Percentiles rank a stretch among this genome's conserved stretches.
phyloP scores from a whole-genome alignment of 805 yeast species.

The Metschnikowia gruessii region DNA sequence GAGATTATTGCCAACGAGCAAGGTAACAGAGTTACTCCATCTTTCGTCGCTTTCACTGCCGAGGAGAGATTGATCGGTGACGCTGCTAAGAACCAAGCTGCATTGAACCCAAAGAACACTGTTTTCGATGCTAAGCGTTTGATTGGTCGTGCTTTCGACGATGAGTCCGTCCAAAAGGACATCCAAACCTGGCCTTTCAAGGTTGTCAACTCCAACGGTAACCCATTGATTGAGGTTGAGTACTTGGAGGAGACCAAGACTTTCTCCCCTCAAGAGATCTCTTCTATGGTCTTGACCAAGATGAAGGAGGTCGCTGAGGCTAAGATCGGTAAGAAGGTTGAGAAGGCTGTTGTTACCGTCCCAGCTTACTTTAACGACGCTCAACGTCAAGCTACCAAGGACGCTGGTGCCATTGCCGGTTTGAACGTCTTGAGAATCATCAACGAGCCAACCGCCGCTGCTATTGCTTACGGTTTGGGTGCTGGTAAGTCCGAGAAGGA shows the following conservation, averaged over 20 bases:
- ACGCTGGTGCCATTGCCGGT: conserved; percentile 52
- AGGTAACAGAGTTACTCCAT: conserved; percentile 52
- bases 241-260: conserved; percentile 47
- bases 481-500: conserved; percentile 39
- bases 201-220: conserved; percentile 44
- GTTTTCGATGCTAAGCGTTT: conserved; percentile 51
- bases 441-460: conserved; percentile 60
- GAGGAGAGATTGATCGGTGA: conserved; percentile 53
- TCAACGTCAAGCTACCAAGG: conserved; percentile 51
- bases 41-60: conserved; percentile 47
- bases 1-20: conserved; percentile 51
- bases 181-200: conserved; percentile 49
- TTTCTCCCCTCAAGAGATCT: conserved; percentile 49
- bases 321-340: conserved; percentile 76
- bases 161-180: conserved; percentile 58
- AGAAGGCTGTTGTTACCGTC: conserved; percentile 48
- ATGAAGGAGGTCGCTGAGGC: conserved; percentile 79
- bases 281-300: conserved; percentile 49
- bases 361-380: conserved; percentile 52
- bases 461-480: conserved; percentile 34
- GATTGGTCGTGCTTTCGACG: conserved; percentile 60
- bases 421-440: conserved; percentile 48
- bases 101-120: conserved; percentile 49
- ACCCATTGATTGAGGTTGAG: conserved; percentile 47
- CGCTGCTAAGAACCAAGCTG: conserved; percentile 51